These are phyloP conservation scores for Cercis canadensis DNA, from an alignment of 306 rosid species.

Conservation along the genomic window DNA sequence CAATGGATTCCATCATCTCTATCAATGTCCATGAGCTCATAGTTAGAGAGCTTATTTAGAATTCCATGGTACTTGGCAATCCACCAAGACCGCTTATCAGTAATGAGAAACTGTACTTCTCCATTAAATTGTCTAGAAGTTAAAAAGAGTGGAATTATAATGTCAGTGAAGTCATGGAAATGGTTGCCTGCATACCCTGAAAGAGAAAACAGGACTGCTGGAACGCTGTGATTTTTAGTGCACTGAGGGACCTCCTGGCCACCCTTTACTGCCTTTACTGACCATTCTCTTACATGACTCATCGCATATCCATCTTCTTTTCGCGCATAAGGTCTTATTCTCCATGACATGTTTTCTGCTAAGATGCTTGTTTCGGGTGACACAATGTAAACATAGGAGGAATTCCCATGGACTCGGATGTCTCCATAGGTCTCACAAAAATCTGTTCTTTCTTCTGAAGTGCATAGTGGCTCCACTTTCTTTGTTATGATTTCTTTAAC, in stretches of 20 bases:
- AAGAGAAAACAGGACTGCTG: constrained; percentile 73
- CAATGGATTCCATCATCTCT: constrained; percentile 66
- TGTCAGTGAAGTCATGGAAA: constrained; percentile 85
- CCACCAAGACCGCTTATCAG: constrained; percentile 59
- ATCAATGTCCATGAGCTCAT: constrained; percentile 64
- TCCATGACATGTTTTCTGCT: constrained; percentile 57
- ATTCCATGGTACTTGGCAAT: constrained; percentile 51
- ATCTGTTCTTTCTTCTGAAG: constrained; percentile 57
- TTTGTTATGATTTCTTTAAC: constrained; percentile 39
- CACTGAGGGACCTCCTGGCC: constrained; percentile 50
- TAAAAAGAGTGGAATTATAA: constrained; percentile 71
- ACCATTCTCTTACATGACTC: constrained; percentile 66
- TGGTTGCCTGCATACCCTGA: constrained; percentile 86
- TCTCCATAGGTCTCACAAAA: constrained; percentile 64
- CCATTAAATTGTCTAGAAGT: constrained; percentile 70
- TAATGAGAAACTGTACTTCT: constrained; percentile 69
- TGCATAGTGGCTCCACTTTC: constrained; percentile 55
- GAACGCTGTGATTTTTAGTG: constrained; percentile 55
- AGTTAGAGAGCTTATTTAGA: constrained; percentile 62
- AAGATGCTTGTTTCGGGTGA: constrained; percentile 39
- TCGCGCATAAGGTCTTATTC: constrained; percentile 77
- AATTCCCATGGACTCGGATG: constrained; percentile 55
- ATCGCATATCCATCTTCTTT: constrained; percentile 58
- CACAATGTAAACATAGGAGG: constrained; percentile 56
- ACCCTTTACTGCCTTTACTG: constrained; percentile 43